A percentile compares a stretch with the other conserved stretches of the same genome.
phyloP scores from a whole-genome alignment of 305 asterid species.

The Fraxinus paxiana region DNA sequence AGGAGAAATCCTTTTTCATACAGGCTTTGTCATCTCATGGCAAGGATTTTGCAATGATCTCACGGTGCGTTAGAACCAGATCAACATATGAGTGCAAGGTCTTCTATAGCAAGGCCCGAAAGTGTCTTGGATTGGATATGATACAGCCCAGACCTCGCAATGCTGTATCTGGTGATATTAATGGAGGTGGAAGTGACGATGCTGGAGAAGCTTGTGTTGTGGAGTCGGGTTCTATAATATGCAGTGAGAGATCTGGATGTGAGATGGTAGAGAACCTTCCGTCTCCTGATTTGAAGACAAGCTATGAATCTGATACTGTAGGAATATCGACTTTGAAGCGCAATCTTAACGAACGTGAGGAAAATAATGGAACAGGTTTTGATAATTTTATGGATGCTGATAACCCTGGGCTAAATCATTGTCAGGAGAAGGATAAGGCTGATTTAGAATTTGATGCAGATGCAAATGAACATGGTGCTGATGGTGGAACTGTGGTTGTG shows the following conservation, averaged over 20 bases:
- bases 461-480: slow-evolving; percentile 26
- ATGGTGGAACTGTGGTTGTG: slow-evolving; percentile 18
- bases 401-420: slow-evolving; percentile 28
- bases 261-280: slow-evolving; percentile 42
- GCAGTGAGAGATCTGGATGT: slow-evolving; percentile 43
- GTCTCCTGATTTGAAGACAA: slow-evolving; percentile 30
- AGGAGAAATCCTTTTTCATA: slow-evolving; percentile 66
- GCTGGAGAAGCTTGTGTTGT: slow-evolving; percentile 61
- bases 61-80: slow-evolving; percentile 62
- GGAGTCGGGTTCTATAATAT: slow-evolving; percentile 41
- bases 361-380: slow-evolving; percentile 28
- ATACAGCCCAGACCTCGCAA: slow-evolving; percentile 41
- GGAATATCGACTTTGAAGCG: slow-evolving; percentile 33
- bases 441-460: slow-evolving; percentile 34
- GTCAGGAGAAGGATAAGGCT: slow-evolving; percentile 34
- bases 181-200: slow-evolving; percentile 61
- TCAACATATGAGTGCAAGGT: slow-evolving; percentile 74
- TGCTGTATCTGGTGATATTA: slow-evolving; percentile 38
- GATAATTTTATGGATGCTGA: slow-evolving; percentile 35
- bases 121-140: slow-evolving; percentile 70
- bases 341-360: slow-evolving; percentile 36
- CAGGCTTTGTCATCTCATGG: slow-evolving; percentile 75
- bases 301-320: slow-evolving; percentile 33
- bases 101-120: slow-evolving; percentile 83
- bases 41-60: slow-evolving; percentile 68